Evolutionary conservation across 176 grass and related monocot genomes (phyloP).

Genomic region (Ensete glaucum): DNA sequence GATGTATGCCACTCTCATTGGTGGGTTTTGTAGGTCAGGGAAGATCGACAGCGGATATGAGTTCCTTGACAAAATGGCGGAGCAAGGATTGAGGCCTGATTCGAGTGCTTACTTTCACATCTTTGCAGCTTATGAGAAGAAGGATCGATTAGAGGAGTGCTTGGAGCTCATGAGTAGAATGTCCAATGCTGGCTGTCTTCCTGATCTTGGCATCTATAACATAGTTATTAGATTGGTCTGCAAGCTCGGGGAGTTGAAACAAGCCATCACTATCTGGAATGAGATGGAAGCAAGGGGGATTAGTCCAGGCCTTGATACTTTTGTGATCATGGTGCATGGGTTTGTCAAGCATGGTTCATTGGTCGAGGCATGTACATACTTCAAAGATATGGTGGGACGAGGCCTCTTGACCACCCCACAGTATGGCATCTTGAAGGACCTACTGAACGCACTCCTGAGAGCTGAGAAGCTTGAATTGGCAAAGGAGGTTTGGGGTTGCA

Average conservation of each 20-base stretch:
- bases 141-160: slow-evolving; percentile 79
- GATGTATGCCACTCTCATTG: slow-evolving; percentile 59
- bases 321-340: slow-evolving; percentile 74
- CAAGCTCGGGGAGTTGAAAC: slow-evolving; percentile 68
- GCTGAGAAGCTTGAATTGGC: slow-evolving; percentile 79
- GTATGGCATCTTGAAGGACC: slow-evolving; percentile 78
- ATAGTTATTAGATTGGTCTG: slow-evolving; percentile 66
- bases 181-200: slow-evolving; percentile 43
- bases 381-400: slow-evolving; percentile 75
- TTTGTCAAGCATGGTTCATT: slow-evolving; percentile 49
- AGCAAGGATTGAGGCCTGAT: slow-evolving; percentile 50
- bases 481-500: slow-evolving; percentile 77
- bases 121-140: slow-evolving; percentile 60
- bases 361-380: slow-evolving; percentile 62
- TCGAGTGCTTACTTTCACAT: slow-evolving; percentile 51
- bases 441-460: slow-evolving; percentile 66
- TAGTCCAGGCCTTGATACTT: slow-evolving; percentile 62
- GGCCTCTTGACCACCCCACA: slow-evolving; percentile 70
- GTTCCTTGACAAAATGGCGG: slow-evolving; percentile 55
- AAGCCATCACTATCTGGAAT: slow-evolving; percentile 57
- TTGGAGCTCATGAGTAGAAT: slow-evolving; percentile 78
- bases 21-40: slow-evolving; percentile 66
- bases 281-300: slow-evolving; percentile 64
- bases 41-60: slow-evolving; percentile 62
- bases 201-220: slow-evolving; percentile 59